Evolutionary conservation across 2,329 filamentous ascomycete species (phyloP), one percentile per base, ranked within the genome.

Genomic region (Aspergillus pseudotamarii): DNA sequence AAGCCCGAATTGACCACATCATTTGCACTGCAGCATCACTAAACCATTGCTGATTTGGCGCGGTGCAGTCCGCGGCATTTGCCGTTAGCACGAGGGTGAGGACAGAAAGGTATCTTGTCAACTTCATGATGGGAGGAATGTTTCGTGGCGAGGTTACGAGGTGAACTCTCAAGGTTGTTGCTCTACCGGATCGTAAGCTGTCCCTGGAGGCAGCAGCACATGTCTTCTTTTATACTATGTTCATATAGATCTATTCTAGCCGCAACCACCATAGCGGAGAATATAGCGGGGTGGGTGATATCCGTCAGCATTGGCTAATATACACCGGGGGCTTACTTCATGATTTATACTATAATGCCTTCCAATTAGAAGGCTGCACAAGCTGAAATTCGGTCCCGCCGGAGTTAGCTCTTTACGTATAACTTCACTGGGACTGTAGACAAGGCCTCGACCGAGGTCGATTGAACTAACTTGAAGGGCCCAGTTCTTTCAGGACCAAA

Each of bases 1-100:
- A 63, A 1, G 51, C 61, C 14, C 61, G 61, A 21, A 63, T 63
- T 6, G 61, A 63, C 61, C 61, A 63, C 61, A 63, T 63, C 61
- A 63, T 63, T 53, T 63, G 56, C 5, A 62, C 60, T 1, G 60
- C 60, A 11, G 60, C 30, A 16, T 53, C 19, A 8, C 56, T 59
- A 41, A 59, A 62, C 48, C 48, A 54, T 43, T 62, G 60, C n/a
- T 62, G 60, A 23, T 62, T 62, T 16, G 60, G 60, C 4, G 56
- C 60, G 1, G 32, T 59, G 56, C 60, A 62, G 56, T 62, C 60
- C 5, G 60, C 60, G 14, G 60, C 60, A 36, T 58, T 50, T 26
- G 48, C 38, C 4, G 30, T 21, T 10, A 58, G 56, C 19, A 55
- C 11, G 51, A 63, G 36, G n/a, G 57, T 16, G 4, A 45, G 30